Evolutionary conservation across 2,329 filamentous ascomycete genomes (phyloP).

Genomic region (Sclerotinia glacialis): DNA sequence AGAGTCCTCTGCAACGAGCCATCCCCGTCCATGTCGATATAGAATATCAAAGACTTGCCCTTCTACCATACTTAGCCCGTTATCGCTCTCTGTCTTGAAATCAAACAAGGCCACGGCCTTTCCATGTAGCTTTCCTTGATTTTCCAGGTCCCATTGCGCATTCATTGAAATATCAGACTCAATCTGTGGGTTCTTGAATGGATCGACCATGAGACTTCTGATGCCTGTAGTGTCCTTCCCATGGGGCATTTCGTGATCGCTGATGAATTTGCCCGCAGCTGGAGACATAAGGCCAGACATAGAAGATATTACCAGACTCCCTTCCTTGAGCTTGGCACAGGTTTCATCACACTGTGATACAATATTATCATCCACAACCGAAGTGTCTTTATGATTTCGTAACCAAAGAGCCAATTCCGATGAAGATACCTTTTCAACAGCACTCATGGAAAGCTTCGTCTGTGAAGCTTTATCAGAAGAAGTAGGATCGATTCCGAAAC

Average conservation of each 20-base stretch:
- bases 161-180: not conserved
- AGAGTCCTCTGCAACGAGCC: not conserved
- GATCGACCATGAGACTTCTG: not conserved
- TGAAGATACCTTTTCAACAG: not conserved
- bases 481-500: conserved; percentile 6
- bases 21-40: not conserved
- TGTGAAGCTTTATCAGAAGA: not conserved
- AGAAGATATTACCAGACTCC: not conserved
- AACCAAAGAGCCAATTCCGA: conserved; percentile 5
- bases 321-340: not conserved
- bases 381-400: not conserved
- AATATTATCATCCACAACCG: not conserved
- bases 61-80: not conserved
- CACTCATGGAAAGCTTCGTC: not conserved
- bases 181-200: not conserved
- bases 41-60: not conserved
- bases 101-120: not conserved
- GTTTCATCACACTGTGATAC: not conserved
- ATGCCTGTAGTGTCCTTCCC: not conserved
- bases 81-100: not conserved
- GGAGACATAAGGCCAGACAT: not conserved
- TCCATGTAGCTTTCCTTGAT: not conserved
- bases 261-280: not conserved
- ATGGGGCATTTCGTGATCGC: not conserved
- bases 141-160: not conserved